A percentile compares a stretch with the other conserved stretches of the same genome.
phyloP scores from a whole-genome alignment of 495 filamentous ascomycete species.

The Lepraria neglecta region DNA sequence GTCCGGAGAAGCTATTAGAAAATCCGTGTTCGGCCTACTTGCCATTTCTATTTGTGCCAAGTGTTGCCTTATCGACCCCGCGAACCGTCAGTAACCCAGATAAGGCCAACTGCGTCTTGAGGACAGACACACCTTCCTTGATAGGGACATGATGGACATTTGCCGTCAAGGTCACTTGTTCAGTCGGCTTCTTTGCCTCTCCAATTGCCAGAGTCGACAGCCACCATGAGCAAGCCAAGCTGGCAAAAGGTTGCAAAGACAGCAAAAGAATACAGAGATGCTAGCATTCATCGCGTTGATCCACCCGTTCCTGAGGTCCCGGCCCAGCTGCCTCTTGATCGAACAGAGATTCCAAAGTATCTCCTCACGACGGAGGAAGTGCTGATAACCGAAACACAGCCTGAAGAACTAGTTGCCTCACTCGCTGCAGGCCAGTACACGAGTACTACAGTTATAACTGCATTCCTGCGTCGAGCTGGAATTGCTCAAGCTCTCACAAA shows the following conservation, averaged over 20 bases:
- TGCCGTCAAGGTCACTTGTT: background rate
- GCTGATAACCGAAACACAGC: slow-evolving; percentile 36
- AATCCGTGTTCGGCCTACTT: too few species aligned
- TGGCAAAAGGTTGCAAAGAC: slow-evolving; percentile 39
- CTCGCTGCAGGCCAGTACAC: slow-evolving; percentile 35
- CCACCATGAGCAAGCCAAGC: slow-evolving; percentile 17
- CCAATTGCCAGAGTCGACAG: slow-evolving; percentile 6
- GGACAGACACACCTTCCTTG: background rate
- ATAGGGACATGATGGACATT: background rate
- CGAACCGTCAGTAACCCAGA: too few species aligned
- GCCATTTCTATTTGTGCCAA: too few species aligned
- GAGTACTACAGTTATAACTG: slow-evolving; percentile 37
- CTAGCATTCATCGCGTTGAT: slow-evolving; percentile 34
- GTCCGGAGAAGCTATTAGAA: too few species aligned
- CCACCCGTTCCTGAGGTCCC: slow-evolving; percentile 34
- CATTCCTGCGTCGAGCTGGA: slow-evolving; percentile 43
- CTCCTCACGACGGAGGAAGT: slow-evolving; percentile 36
- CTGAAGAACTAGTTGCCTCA: slow-evolving; percentile 33
- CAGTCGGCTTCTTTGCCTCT: background rate
- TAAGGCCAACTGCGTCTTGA: background rate
- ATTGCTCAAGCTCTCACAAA: slow-evolving; percentile 41
- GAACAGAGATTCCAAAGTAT: slow-evolving; percentile 35
- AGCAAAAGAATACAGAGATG: slow-evolving; percentile 37
- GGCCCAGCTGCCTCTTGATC: slow-evolving; percentile 33
- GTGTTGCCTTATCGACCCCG: too few species aligned